Evolutionary conservation across 495 filamentous ascomycete genomes (phyloP).

Genomic region (Xylaria curta): DNA sequence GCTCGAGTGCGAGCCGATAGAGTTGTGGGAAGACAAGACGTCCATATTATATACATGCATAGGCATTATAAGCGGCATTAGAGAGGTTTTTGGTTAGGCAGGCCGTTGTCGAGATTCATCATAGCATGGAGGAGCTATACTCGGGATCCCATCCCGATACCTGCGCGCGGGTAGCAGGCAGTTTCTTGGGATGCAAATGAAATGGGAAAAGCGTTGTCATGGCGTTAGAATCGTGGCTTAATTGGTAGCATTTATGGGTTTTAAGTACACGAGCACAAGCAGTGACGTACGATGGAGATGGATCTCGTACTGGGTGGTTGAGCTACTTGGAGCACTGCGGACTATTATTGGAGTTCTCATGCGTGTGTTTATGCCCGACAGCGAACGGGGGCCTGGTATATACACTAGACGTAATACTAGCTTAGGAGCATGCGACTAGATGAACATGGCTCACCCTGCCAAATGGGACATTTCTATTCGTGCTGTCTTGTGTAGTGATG

Average conservation of each 20-base stretch:
- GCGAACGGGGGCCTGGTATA: neutral
- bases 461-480: neutral
- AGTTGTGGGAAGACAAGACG: neutral
- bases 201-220: neutral
- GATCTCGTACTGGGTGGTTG: neutral
- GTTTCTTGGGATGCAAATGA: neutral
- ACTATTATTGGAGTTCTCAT: neutral
- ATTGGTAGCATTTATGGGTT: neutral
- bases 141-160: neutral
- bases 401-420: conserved; percentile 6
- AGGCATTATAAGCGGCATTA: neutral
- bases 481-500: neutral
- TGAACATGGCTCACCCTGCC: neutral
- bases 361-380: neutral
- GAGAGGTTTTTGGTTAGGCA: conserved; percentile 1
- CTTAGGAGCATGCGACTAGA: neutral
- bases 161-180: neutral
- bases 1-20: neutral
- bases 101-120: neutral
- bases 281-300: neutral
- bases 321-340: neutral
- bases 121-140: neutral
- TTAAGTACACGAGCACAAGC: neutral
- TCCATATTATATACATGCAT: neutral
- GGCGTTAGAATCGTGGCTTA: neutral